A percentile compares a stretch with the other conserved stretches of the same genome.
These are phyloP conservation scores for Hymenoscyphus linearis DNA, from an alignment of 2,329 filamentous ascomycete species.

Conservation along the genomic window DNA sequence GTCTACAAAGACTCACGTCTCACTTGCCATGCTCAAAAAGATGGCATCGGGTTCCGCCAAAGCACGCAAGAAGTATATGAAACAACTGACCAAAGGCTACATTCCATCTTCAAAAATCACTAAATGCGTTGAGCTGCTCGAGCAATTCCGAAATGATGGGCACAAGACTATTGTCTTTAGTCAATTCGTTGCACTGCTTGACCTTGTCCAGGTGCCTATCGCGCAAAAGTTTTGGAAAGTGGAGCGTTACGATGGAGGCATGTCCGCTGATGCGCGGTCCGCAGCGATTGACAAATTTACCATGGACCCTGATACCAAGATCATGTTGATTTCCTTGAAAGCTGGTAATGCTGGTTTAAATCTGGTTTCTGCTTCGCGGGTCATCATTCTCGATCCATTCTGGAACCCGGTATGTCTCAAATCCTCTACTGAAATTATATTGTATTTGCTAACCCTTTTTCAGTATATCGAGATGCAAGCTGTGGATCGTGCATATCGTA, in stretches of 20 bases:
- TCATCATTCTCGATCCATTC: constrained; percentile 88
- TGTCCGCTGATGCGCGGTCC: constrained; percentile 62
- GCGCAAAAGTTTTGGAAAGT: constrained; percentile 45
- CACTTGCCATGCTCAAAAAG: constrained; percentile 61
- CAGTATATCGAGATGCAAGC: constrained; percentile 83
- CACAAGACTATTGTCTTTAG: constrained; percentile 81
- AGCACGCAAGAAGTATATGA: constrained; percentile 66
- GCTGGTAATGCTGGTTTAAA: constrained; percentile 85
- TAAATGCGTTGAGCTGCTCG: constrained; percentile 60
- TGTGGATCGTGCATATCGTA: constrained; percentile 82
- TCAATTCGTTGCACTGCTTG: constrained; percentile 74
- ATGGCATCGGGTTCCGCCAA: constrained; percentile 58
- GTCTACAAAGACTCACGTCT: constrained; percentile 36
- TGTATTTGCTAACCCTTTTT: too few species aligned
- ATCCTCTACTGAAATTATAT: too few species aligned
- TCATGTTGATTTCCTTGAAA: constrained; percentile 75
- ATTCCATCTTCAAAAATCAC: constrained; percentile 70
- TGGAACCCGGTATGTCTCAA: constrained; percentile 62
- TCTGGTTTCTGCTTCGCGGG: constrained; percentile 73
- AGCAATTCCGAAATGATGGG: constrained; percentile 36
- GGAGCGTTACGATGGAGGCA: constrained; percentile 70
- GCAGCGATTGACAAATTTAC: constrained; percentile 61
- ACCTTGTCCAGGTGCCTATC: constrained; percentile 71
- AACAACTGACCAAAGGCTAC: constrained; percentile 66
- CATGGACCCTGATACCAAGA: constrained; percentile 51